Conservation (phyloP, 352 stramenopile genomes). For the Blastocystis sp. region DNA sequence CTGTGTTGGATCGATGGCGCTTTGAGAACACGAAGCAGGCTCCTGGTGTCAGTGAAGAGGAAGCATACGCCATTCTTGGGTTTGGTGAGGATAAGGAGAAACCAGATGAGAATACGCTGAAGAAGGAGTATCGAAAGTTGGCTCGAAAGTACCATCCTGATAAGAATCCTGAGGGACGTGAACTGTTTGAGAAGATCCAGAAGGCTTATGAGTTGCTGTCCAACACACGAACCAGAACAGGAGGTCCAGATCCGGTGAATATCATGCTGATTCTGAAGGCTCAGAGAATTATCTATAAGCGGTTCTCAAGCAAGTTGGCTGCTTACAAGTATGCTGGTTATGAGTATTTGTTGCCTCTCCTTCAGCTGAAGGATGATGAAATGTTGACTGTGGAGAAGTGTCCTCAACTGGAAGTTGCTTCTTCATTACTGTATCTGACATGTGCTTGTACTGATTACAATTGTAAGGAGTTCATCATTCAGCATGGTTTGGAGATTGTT, state of each 20-base stretch:
- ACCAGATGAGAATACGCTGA: constrained; percentile 64
- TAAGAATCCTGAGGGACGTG: constrained; percentile 71
- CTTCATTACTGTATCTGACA: constrained; percentile 61
- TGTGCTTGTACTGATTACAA: constrained; percentile 63
- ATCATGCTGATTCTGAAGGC: constrained; percentile 64
- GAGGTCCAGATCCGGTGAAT: constrained; percentile 64
- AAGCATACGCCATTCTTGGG: constrained; percentile 67
- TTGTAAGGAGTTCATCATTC: constrained; percentile 63
- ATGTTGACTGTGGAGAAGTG: constrained; percentile 56
- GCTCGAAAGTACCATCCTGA: constrained; percentile 69
- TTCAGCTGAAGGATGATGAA: constrained; percentile 36
- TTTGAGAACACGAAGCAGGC: constrained; percentile 70
- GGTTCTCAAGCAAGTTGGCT: constrained; percentile 59
- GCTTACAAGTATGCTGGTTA: constrained; percentile 66
- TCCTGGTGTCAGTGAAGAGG: constrained; percentile 65
- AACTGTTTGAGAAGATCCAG: constrained; percentile 74
- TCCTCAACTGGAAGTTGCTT: constrained; percentile 48
- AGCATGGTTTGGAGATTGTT: constrained; percentile 63
- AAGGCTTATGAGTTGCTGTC: constrained; percentile 68
- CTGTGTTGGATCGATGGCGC: constrained; percentile 75
- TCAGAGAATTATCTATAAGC: constrained; percentile 65
- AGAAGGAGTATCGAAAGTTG: constrained; percentile 68
- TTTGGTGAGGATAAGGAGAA: constrained; percentile 62
- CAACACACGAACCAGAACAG: constrained; percentile 47
- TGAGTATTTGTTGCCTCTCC: constrained; percentile 58